A percentile compares a stretch with the other conserved stretches of the same genome.
These are phyloP conservation scores for Raphanus sativus DNA, from an alignment of 345 rosid genomes.

Conservation along the genomic window DNA sequence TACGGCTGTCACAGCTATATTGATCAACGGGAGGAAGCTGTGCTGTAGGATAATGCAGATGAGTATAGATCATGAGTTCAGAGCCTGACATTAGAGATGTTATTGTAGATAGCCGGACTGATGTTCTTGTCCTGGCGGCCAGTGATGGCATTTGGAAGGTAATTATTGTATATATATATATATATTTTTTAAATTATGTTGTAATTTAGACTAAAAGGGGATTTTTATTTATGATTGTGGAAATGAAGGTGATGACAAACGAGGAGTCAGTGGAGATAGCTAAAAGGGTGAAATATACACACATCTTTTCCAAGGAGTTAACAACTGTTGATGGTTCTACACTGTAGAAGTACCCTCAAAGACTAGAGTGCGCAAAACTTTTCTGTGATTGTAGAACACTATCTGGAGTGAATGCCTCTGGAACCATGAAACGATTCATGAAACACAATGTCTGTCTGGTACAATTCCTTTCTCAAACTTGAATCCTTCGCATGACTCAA, in stretches of 20 bases:
- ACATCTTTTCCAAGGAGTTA: conserved; percentile 59
- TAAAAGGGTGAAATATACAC: conserved; percentile 65
- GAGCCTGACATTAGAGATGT: conserved; percentile 64
- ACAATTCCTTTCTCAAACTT: too few species aligned
- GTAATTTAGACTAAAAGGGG: background rate
- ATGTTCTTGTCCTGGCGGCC: conserved; percentile 54
- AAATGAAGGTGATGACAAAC: conserved; percentile 60
- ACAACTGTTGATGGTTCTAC: conserved; percentile 35
- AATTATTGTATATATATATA: background rate
- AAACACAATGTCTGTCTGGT: too few species aligned
- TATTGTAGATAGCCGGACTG: conserved; percentile 45
- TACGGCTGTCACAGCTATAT: conserved; percentile 76
- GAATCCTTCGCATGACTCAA: too few species aligned
- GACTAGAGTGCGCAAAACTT: too few species aligned
- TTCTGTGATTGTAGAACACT: too few species aligned
- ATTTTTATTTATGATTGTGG: background rate
- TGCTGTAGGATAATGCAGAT: conserved; percentile 58
- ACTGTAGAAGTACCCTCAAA: too few species aligned
- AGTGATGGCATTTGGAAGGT: conserved; percentile 95
- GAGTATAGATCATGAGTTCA: conserved; percentile 76
- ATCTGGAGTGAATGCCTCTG: too few species aligned
- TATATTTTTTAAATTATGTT: background rate
- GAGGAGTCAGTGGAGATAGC: conserved; percentile 75
- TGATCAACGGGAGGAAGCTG: conserved; percentile 57
- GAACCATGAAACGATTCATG: too few species aligned